Percentiles rank a stretch among this genome's conserved stretches.
These are phyloP conservation scores for Ramaria rubella DNA, from an alignment of 768 basidiomycete genomes.

Conservation along the genomic window DNA sequence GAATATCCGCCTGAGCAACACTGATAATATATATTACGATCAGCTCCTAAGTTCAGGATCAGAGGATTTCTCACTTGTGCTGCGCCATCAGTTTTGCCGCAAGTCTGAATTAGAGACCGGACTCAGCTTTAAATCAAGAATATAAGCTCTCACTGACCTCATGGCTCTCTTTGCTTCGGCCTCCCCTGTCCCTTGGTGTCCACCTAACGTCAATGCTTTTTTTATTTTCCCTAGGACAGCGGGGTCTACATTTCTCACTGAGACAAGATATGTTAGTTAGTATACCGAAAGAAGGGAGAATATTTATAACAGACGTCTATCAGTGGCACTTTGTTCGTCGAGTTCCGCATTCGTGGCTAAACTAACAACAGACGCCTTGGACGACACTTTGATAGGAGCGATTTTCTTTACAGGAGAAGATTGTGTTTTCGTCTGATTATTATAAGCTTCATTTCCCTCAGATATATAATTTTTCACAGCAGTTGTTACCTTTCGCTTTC, in stretches of 20 bases:
- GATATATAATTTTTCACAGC: no score
- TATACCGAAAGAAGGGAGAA: not conserved
- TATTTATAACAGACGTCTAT: not conserved
- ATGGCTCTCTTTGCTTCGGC: conserved; percentile 21
- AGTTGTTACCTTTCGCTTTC: no score
- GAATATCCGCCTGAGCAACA: conserved; percentile 24
- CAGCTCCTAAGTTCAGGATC: not conserved
- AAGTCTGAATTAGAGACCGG: conserved; percentile 11
- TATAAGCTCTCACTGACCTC: conserved; percentile 10
- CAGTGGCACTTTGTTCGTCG: not conserved
- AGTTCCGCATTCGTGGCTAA: not conserved
- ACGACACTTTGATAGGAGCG: no score
- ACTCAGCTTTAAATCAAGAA: no score
- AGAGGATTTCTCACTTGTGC: conserved; percentile 16
- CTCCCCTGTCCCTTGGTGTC: conserved; percentile 18
- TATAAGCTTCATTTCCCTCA: not conserved
- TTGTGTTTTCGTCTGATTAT: not conserved
- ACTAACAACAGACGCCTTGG: not conserved
- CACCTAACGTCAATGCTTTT: conserved; percentile 17
- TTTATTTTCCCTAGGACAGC: conserved; percentile 12
- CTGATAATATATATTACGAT: conserved; percentile 10
- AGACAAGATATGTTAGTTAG: not conserved
- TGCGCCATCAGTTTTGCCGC: conserved; percentile 22
- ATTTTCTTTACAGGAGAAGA: no score
- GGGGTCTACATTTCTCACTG: conserved; percentile 14